Conservation (phyloP, 768 basidiomycete genomes). For the Trametes cinnabarina region DNA sequence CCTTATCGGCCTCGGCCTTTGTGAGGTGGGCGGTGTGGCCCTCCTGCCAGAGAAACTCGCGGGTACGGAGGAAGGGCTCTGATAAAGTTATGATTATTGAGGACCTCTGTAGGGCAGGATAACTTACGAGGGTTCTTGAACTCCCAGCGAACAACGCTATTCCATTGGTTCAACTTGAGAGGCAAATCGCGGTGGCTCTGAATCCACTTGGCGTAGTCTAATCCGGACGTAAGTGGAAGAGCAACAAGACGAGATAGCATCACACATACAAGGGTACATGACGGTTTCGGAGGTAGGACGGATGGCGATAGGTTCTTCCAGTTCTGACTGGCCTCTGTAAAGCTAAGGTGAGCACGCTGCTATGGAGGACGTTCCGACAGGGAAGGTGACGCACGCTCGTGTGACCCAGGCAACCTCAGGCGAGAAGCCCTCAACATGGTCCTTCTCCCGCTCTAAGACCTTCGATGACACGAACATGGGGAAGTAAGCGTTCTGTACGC, state of each 20-base stretch:
- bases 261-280: constrained; percentile 92
- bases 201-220: constrained; percentile 99
- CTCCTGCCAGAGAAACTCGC: constrained; percentile 99
- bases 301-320: constrained; percentile 97
- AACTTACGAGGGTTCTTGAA: constrained; percentile 95
- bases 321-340: constrained; percentile 84
- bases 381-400: constrained; percentile 78
- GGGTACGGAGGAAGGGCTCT: constrained; percentile 98
- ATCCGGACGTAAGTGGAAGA: not conserved
- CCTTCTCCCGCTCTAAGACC: constrained; percentile 93
- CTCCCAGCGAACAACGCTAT: constrained; percentile 98
- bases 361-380: not conserved
- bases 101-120: not conserved
- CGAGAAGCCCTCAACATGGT: constrained; percentile 98
- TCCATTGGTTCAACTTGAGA: constrained; percentile 98
- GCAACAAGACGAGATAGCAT: not conserved
- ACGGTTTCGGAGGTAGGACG: constrained; percentile 98
- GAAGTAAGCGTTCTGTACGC: constrained; percentile 97
- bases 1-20: constrained; percentile 84
- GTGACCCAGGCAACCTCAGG: constrained; percentile 99
- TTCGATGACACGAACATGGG: constrained; percentile 96
- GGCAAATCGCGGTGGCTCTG: constrained; percentile 96
- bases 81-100: not conserved
- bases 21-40: constrained; percentile 95
- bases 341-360: not conserved